Base-by-base conservation (phyloP, 1,139 yeast genomes). In the Pichiaceae sp. region DNA sequence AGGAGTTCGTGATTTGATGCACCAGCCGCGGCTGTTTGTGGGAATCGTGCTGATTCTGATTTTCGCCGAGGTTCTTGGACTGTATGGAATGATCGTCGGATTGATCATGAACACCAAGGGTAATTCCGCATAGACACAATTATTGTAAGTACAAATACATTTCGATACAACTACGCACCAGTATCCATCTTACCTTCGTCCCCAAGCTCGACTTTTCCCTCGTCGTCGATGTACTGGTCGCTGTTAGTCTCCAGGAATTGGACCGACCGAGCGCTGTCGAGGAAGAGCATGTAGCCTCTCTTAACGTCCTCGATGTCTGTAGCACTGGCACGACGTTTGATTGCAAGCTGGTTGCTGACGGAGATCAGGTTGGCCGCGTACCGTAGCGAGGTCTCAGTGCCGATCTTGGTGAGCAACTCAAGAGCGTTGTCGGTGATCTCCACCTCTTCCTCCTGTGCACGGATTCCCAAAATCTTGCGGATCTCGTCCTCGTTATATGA, bases 401-500 rank as follows among this genome's bases (percentile, higher is more conserved):
- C 97, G 49, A 89, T 87, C 61, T 89, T 89, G 23, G 97, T 86
- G 50, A 93, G 73, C 50, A 91, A 68, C 33, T 86, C 94, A 47
- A 91, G 68, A 0, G 96, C 96, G 57, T 89, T 96, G 4, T 72
- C 69, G 19, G 78, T 63, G 46, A 91, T 67, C 49, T 86, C 96
- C 33, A 85, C 93, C 60, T 91, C 98, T 61, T 93, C 99, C 58
- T 91, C 98, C 50, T 78, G 82, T n/a, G 96, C 87, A 56, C 99
- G 75, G 47, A 91, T 91, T 19, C 85, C 72, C 45, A 93, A 65
- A 50, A 93, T 93, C 39, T 91, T 78, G 52, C 79, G 72, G 52
- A 91, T 82, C 59, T 93, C 98, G 36, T 83, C 89, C 39, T 77
- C 78, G 38, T 70, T 67, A 62, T 93, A 93, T 31, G 73, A 66